Conservation (phyloP, 768 basidiomycete genomes). For the Suillus ampliporus region DNA sequence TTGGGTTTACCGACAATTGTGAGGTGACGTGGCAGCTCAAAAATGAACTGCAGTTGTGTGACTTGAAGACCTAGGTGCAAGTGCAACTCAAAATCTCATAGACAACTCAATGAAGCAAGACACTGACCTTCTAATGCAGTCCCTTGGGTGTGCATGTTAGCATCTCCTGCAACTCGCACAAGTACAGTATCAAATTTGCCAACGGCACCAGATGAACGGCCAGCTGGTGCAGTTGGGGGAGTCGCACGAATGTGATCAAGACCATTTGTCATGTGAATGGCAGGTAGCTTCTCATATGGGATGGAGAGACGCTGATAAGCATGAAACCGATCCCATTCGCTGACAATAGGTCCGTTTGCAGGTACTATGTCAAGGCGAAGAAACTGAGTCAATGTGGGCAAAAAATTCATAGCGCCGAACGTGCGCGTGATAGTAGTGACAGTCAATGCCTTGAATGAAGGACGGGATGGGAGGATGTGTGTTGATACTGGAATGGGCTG, state of each 20-base stretch:
- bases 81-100: background rate
- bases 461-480: background rate
- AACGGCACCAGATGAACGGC: background rate
- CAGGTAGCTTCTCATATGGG: background rate
- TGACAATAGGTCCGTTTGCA: background rate
- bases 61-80: conserved; percentile 11
- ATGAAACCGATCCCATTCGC: background rate
- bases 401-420: background rate
- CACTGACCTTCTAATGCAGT: background rate
- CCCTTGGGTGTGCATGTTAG: background rate
- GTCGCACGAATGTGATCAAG: background rate
- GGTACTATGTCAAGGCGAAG: background rate
- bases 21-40: conserved; percentile 14
- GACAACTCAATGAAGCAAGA: too few relatives aligned
- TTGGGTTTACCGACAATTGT: conserved; percentile 9
- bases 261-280: background rate
- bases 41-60: conserved; percentile 18
- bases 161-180: background rate
- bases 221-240: background rate
- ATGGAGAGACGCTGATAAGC: background rate
- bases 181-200: background rate
- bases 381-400: background rate
- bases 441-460: background rate
- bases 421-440: background rate
- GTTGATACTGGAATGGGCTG: background rate